Conservation (phyloP, 345 rosid genomes). For the Turritis glabra region DNA sequence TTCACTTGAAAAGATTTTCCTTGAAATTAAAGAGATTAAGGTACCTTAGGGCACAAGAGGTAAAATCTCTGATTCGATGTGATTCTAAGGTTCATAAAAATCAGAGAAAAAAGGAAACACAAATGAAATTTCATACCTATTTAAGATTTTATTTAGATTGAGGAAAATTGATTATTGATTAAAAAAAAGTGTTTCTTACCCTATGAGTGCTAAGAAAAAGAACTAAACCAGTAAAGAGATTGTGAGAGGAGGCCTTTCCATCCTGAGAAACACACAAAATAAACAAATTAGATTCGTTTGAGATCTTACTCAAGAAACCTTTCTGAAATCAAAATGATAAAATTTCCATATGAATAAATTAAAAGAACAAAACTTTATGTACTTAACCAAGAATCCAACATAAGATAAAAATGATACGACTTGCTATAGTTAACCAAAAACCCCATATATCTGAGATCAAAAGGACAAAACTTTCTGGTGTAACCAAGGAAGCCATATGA, state of each 20-base stretch:
- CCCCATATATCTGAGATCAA: background rate
- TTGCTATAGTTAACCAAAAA: background rate
- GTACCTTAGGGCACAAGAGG: constrained; percentile 65
- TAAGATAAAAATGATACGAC: background rate
- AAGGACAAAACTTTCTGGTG: background rate
- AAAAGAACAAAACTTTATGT: background rate
- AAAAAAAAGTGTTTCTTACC: constrained; percentile 43
- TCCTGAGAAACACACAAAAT: constrained; percentile 45
- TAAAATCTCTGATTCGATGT: constrained; percentile 84
- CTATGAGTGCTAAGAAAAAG: constrained; percentile 64
- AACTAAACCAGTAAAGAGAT: constrained; percentile 61
- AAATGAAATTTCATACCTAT: background rate
- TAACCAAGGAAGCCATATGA: background rate
- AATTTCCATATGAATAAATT: too few relatives aligned
- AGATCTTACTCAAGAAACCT: background rate
- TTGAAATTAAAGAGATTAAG: background rate
- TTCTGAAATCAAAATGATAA: background rate
- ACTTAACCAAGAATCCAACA: background rate
- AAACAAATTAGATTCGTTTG: background rate
- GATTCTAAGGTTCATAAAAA: constrained; percentile 47
- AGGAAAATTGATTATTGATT: background rate
- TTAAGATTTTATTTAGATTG: background rate
- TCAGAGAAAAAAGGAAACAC: background rate
- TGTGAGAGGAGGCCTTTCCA: constrained; percentile 68
- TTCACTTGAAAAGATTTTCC: background rate